phyloP scores from a whole-genome alignment of 805 yeast genomes.

The Metschnikowia matae region DNA sequence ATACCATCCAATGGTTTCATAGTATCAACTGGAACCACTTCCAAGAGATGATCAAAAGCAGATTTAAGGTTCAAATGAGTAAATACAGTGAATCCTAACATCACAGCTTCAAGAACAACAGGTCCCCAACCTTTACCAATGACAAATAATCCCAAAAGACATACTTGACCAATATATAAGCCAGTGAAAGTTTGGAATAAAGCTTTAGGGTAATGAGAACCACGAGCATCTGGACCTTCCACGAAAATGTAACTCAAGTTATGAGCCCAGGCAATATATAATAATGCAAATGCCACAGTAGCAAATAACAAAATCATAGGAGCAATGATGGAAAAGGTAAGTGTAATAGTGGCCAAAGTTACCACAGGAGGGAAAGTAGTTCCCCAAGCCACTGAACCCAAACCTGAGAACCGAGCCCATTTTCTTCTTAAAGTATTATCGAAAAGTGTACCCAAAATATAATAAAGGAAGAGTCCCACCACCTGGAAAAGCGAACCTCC shows the following conservation, averaged over 20 bases:
- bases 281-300: conserved; percentile 60
- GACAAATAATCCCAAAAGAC: conserved; percentile 79
- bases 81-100: conserved; percentile 61
- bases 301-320: conserved; percentile 81
- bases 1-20: conserved; percentile 77
- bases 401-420: conserved; percentile 52
- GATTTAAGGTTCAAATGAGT: conserved; percentile 58
- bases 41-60: conserved; percentile 60
- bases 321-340: conserved; percentile 69
- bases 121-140: conserved; percentile 98
- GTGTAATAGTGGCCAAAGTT: conserved; percentile 62
- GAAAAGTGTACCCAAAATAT: conserved; percentile 50
- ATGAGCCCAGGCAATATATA: conserved; percentile 76
- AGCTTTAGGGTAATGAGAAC: conserved; percentile 83
- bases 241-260: conserved; percentile 67
- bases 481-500: conserved; percentile 66
- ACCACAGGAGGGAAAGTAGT: conserved; percentile 74
- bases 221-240: conserved; percentile 71
- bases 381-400: conserved; percentile 64
- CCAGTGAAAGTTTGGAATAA: conserved; percentile 86
- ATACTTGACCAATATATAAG: conserved; percentile 79
- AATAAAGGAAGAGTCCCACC: conserved; percentile 53
- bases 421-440: conserved; percentile 69
- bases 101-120: conserved; percentile 66
- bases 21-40: conserved; percentile 60